phyloP scores from a whole-genome alignment of 2,329 filamentous ascomycete genomes.

The Cylindrodendrum hubeiense region DNA sequence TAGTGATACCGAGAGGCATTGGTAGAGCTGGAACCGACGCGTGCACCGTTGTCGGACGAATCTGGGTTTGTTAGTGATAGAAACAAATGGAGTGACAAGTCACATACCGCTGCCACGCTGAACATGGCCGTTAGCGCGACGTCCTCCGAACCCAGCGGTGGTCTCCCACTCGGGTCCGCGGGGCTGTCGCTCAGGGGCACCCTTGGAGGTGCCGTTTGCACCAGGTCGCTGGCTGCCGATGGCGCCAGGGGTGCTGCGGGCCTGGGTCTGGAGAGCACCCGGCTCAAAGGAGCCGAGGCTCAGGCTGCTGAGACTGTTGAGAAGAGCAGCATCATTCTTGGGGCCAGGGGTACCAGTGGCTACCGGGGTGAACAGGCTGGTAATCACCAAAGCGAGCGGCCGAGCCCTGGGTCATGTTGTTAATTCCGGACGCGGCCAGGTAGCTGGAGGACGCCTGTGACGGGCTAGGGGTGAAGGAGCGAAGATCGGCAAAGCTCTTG shows the following conservation, averaged over 20 bases:
- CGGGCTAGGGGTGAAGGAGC: constrained; percentile 94
- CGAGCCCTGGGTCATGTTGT: constrained; percentile 61
- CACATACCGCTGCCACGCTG: constrained; percentile 71
- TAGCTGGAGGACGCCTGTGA: constrained; percentile 89
- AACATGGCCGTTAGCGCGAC: constrained; percentile 71
- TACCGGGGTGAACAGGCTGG: constrained; percentile 50
- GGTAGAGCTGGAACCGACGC: constrained; percentile 51
- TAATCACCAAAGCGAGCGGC: constrained; percentile 62
- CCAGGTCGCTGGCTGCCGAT: constrained; percentile 75
- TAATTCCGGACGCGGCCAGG: constrained; percentile 60
- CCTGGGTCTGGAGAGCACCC: constrained; percentile 51
- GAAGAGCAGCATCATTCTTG: constrained; percentile 56
- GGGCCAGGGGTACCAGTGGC: constrained; percentile 53
- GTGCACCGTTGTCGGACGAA: constrained; percentile 58
- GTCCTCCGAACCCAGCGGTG: constrained; percentile 64
- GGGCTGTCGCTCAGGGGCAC: constrained; percentile 72
- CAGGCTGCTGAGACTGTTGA: constrained; percentile 63
- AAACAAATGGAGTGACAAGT: neutral
- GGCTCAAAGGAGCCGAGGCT: constrained; percentile 65
- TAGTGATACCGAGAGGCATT: constrained; percentile 54
- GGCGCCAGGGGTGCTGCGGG: constrained; percentile 67
- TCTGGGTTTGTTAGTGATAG: constrained; percentile 47
- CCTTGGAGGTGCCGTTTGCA: constrained; percentile 58
- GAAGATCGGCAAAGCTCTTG: constrained; percentile 96
- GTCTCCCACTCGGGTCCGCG: constrained; percentile 73